These are phyloP conservation scores for Calocera cornea DNA, from an alignment of 768 basidiomycete species.

Conservation along the genomic window DNA sequence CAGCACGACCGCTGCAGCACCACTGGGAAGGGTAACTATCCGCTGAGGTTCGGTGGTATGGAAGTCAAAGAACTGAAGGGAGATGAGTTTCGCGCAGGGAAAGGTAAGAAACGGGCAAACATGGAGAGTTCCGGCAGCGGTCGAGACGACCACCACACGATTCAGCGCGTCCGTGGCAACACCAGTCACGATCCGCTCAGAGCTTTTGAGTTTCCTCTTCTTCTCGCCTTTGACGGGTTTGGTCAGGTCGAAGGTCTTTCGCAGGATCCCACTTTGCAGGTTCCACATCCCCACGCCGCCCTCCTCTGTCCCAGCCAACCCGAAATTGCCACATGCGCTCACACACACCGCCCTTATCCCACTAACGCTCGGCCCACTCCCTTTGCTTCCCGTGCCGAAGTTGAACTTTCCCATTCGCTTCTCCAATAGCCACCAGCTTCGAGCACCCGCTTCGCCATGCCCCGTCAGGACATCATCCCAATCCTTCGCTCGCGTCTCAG, in stretches of 20 bases:
- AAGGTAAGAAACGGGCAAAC: slow-evolving; percentile 33
- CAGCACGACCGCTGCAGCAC: slow-evolving; percentile 54
- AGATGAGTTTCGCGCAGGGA: neutral
- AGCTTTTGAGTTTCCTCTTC: slow-evolving; percentile 28
- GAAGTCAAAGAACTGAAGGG: slow-evolving; percentile 84
- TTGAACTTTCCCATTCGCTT: slow-evolving; percentile 69
- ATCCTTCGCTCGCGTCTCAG: slow-evolving; percentile 70
- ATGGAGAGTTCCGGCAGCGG: slow-evolving; percentile 77
- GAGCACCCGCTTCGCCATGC: slow-evolving; percentile 62
- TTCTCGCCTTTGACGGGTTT: slow-evolving; percentile 40
- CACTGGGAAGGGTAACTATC: slow-evolving; percentile 51
- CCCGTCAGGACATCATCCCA: slow-evolving; percentile 97
- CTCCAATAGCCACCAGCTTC: slow-evolving; percentile 77
- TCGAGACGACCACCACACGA: slow-evolving; percentile 63
- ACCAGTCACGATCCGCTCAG: slow-evolving; percentile 56
- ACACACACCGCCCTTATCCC: slow-evolving; percentile 71
- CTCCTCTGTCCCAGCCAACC: slow-evolving; percentile 66
- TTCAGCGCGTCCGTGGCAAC: slow-evolving; percentile 79
- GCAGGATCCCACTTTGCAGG: slow-evolving; percentile 82
- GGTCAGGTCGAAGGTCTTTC: slow-evolving; percentile 62
- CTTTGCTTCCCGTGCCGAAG: slow-evolving; percentile 43
- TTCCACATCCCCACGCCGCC: slow-evolving; percentile 87
- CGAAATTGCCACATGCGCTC: slow-evolving; percentile 92
- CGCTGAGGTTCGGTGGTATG: slow-evolving; percentile 65
- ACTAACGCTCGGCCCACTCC: slow-evolving; percentile 12